Percentiles rank a stretch among this genome's conserved stretches.
These are phyloP conservation scores for Aegilops tauschii DNA, from an alignment of 176 grass and related monocot species.

Conservation along the genomic window DNA sequence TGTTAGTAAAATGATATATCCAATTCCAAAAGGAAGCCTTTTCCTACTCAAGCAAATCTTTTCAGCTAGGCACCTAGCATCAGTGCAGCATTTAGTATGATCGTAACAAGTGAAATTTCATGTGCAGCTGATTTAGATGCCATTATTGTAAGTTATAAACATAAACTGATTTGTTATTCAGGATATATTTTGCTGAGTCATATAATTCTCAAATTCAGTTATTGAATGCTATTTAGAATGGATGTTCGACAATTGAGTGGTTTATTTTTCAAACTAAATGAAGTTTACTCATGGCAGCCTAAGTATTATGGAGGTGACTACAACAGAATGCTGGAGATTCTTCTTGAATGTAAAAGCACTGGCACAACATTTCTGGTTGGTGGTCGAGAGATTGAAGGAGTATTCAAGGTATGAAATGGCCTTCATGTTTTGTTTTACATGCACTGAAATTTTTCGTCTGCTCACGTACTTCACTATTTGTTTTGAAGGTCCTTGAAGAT, in stretches of 20 bases:
- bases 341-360: constrained; percentile 84
- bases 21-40: neutral
- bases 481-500: constrained; percentile 71
- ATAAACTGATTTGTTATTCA: neutral
- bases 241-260: constrained; percentile 15
- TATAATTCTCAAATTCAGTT: constrained; percentile 3
- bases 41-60: neutral
- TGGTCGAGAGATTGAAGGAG: constrained; percentile 79
- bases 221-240: neutral
- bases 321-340: constrained; percentile 77
- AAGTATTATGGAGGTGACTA: constrained; percentile 88
- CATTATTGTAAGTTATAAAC: neutral
- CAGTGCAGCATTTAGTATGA: neutral
- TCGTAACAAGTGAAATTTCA: neutral
- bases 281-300: constrained; percentile 50
- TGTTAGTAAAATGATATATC: neutral
- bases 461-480: neutral
- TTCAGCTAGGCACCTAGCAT: neutral
- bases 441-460: constrained; percentile 4
- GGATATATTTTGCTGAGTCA: neutral
- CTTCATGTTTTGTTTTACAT: neutral
- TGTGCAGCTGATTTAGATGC: neutral
- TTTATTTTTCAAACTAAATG: constrained; percentile 29
- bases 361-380: constrained; percentile 86
- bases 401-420: constrained; percentile 79